Evolutionary conservation across 768 basidiomycete genomes (phyloP).

Genomic region (Brasilioporus rufonigricans): DNA sequence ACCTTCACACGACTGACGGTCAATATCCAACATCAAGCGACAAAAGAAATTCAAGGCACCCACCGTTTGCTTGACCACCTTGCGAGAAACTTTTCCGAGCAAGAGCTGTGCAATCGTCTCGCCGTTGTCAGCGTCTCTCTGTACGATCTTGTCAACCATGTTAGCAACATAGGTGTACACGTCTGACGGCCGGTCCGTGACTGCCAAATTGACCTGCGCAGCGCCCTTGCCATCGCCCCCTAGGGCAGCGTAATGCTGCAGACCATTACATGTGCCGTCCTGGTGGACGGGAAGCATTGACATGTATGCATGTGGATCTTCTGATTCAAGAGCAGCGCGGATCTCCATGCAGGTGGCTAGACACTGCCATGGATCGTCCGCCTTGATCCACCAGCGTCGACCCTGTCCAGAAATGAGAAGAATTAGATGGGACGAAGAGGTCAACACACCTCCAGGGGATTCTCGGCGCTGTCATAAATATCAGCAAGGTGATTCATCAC

Average conservation of each 20-base stretch:
- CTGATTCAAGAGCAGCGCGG: conserved; percentile 71
- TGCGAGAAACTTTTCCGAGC: conserved; percentile 77
- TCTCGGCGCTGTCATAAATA: conserved; percentile 77
- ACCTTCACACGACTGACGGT: conserved; percentile 45
- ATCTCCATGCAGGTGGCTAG: conserved; percentile 92
- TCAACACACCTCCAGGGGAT: conserved; percentile 66
- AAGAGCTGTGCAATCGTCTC: conserved; percentile 57
- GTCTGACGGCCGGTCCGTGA: conserved; percentile 84
- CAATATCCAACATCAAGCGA: neutral
- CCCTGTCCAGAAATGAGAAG: conserved; percentile 44
- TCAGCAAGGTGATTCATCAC: conserved; percentile 70
- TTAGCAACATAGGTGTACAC: conserved; percentile 91
- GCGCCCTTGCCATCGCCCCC: conserved; percentile 91
- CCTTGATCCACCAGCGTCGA: conserved; percentile 81
- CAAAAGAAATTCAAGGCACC: conserved; percentile 20
- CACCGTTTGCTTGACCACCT: conserved; percentile 97
- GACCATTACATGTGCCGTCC: conserved; percentile 97
- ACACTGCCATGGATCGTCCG: conserved; percentile 98
- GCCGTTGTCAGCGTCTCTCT: conserved; percentile 52
- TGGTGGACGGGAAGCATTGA: conserved; percentile 91
- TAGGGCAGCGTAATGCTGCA: conserved; percentile 98
- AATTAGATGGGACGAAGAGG: neutral
- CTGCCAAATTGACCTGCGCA: conserved; percentile 85
- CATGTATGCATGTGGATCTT: conserved; percentile 52
- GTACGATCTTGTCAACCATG: conserved; percentile 74